These are phyloP conservation scores for Gynandropsis gynandra DNA, from an alignment of 345 rosid genomes.

Conservation along the genomic window DNA sequence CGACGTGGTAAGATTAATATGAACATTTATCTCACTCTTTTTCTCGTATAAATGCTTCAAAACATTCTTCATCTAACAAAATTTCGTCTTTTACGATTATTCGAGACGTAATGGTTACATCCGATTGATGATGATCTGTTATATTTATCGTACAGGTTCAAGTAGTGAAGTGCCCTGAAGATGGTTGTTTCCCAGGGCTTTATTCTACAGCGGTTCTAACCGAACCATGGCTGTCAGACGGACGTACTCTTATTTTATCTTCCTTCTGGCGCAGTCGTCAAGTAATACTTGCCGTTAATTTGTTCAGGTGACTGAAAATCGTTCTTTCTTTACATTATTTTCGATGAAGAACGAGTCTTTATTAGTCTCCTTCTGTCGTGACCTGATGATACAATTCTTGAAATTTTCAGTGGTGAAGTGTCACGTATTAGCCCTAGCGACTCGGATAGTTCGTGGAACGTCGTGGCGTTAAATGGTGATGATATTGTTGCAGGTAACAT, in stretches of 20 bases:
- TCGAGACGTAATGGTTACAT: no score
- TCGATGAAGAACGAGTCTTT: constrained; percentile 10
- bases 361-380: not conserved
- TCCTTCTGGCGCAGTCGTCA: constrained; percentile 66
- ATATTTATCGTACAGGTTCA: constrained; percentile 49
- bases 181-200: constrained; percentile 83
- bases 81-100: constrained; percentile 2
- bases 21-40: constrained; percentile 4
- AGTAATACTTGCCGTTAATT: constrained; percentile 61
- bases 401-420: constrained; percentile 53
- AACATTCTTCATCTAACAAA: not conserved
- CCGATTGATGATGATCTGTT: no score
- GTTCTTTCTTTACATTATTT: not conserved
- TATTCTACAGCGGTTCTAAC: constrained; percentile 42
- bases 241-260: constrained; percentile 62
- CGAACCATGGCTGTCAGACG: constrained; percentile 91
- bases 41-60: not conserved
- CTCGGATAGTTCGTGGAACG: constrained; percentile 58
- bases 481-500: constrained; percentile 67
- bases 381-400: constrained; percentile 17
- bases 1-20: constrained; percentile 60
- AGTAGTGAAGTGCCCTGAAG: constrained; percentile 55
- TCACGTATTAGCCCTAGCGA: constrained; percentile 59
- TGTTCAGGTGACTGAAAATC: constrained; percentile 41
- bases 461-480: constrained; percentile 68